Evolutionary conservation across 345 rosid species (phyloP).

Genomic region (Populus deltoides): DNA sequence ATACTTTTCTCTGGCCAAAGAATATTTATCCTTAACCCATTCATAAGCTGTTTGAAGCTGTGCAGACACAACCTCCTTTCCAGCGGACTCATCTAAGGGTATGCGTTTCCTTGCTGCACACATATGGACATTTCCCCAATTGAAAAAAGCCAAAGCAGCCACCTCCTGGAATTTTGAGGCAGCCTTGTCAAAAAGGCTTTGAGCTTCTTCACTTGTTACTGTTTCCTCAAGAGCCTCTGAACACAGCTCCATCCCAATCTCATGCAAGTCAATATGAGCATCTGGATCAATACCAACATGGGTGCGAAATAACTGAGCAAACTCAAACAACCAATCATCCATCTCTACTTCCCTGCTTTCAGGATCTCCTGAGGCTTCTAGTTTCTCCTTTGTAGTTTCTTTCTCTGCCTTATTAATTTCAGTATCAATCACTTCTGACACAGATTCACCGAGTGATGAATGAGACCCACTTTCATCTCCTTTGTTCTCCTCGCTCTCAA

Average conservation of each 20-base stretch:
- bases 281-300: constrained; percentile 93
- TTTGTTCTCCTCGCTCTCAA: constrained; percentile 50
- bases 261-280: constrained; percentile 92
- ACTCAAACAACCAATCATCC: constrained; percentile 98
- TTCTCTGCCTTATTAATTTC: constrained; percentile 52
- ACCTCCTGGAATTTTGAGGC: constrained; percentile 95
- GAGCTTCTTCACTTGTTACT: constrained; percentile 89
- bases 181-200: constrained; percentile 81
- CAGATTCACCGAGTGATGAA: constrained; percentile 51
- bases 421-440: constrained; percentile 43
- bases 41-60: constrained; percentile 87
- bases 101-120: constrained; percentile 96
- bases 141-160: constrained; percentile 91
- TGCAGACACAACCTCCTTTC: constrained; percentile 52
- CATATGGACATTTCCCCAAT: constrained; percentile 99
- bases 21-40: constrained; percentile 88
- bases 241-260: constrained; percentile 98
- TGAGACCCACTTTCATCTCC: constrained; percentile 52
- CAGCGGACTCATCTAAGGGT: constrained; percentile 86
- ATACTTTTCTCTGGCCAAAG: constrained; percentile 74
- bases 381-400: constrained; percentile 52
- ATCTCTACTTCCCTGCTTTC: constrained; percentile 84
- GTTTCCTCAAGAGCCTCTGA: constrained; percentile 96
- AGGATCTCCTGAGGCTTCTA: constrained; percentile 54
- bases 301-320: constrained; percentile 89